These are phyloP conservation scores for Linanthus parryae DNA, from an alignment of 148 eudicot species.

Conservation along the genomic window DNA sequence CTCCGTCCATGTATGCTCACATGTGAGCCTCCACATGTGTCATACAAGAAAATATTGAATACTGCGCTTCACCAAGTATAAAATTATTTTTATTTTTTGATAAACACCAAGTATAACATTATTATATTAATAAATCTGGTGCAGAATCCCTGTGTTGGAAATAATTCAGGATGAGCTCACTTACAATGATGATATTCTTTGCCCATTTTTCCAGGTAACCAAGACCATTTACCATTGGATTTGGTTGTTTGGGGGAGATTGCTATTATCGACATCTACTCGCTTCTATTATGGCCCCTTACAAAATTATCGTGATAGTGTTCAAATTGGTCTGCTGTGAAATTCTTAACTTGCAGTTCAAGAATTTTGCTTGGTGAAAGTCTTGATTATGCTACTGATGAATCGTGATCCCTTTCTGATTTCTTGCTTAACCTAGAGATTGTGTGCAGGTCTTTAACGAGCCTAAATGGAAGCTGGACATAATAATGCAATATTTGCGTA, in stretches of 20 bases:
- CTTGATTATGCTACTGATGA: neutral
- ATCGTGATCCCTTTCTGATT: neutral
- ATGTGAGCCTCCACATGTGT: neutral
- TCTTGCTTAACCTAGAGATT: conserved; percentile 10
- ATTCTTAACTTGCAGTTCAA: neutral
- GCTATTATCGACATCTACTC: neutral
- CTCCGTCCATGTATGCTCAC: neutral
- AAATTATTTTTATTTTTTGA: neutral
- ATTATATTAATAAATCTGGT: conserved; percentile 13
- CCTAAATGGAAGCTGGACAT: conserved; percentile 74
- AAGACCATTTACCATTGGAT: too few relatives aligned
- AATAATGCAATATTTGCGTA: conserved; percentile 60
- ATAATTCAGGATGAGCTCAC: conserved; percentile 74
- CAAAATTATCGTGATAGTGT: too few relatives aligned
- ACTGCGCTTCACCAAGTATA: neutral
- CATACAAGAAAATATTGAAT: neutral
- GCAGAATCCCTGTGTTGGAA: conserved; percentile 67
- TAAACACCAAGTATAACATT: neutral
- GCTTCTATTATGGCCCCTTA: too few relatives aligned
- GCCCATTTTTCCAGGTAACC: conserved; percentile 68
- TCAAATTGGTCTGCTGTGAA: neutral
- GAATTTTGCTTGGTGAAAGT: neutral
- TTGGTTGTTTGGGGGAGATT: neutral
- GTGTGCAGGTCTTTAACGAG: conserved; percentile 61
- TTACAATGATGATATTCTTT: conserved; percentile 45